Percentiles rank a stretch among this genome's conserved stretches.
Evolutionary conservation across 805 yeast genomes (phyloP).

Genomic region (Candida qinlingensis): DNA sequence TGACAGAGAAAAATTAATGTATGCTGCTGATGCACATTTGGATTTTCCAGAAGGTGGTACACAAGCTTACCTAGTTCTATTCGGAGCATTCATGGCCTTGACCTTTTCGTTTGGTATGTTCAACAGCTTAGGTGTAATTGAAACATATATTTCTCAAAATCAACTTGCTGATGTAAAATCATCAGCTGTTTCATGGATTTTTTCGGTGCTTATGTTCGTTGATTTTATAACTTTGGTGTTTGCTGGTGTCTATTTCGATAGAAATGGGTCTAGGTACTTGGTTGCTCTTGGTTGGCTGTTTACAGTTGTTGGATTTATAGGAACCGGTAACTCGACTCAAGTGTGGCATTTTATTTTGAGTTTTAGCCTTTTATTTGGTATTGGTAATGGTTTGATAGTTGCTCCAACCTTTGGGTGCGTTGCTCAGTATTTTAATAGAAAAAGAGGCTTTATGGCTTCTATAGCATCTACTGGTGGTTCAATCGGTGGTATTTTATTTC

Average conservation of each 20-base stretch:
- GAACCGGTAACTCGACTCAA: slow-evolving; percentile 42
- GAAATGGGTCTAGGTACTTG: slow-evolving; percentile 42
- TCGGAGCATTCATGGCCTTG: slow-evolving; percentile 56
- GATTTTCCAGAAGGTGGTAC: slow-evolving; percentile 57
- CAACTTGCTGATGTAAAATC: slow-evolving; percentile 43
- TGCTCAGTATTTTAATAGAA: slow-evolving; percentile 57
- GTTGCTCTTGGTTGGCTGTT: slow-evolving; percentile 37
- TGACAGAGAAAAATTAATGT: too few relatives aligned
- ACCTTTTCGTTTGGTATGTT: slow-evolving; percentile 49
- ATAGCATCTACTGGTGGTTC: slow-evolving; percentile 47
- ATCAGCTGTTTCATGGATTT: slow-evolving; percentile 57
- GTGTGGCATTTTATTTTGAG: slow-evolving; percentile 58
- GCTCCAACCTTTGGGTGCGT: slow-evolving; percentile 56
- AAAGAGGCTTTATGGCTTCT: slow-evolving; percentile 50
- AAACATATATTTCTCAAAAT: slow-evolving; percentile 51
- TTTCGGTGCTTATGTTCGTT: slow-evolving; percentile 49
- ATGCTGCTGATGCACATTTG: slow-evolving; percentile 21
- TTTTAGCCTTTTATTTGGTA: slow-evolving; percentile 48
- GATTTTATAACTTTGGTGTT: slow-evolving; percentile 44
- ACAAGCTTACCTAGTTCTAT: slow-evolving; percentile 48
- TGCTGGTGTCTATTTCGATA: slow-evolving; percentile 54
- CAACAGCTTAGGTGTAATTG: slow-evolving; percentile 58
- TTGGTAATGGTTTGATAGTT: slow-evolving; percentile 52
- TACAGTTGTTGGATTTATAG: slow-evolving; percentile 45
- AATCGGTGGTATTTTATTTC: slow-evolving; percentile 50